Evolutionary conservation across 108 stramenopile species (phyloP), one percentile per base, ranked within the genome.

Genomic region (Phaeodactylum tricornutum): DNA sequence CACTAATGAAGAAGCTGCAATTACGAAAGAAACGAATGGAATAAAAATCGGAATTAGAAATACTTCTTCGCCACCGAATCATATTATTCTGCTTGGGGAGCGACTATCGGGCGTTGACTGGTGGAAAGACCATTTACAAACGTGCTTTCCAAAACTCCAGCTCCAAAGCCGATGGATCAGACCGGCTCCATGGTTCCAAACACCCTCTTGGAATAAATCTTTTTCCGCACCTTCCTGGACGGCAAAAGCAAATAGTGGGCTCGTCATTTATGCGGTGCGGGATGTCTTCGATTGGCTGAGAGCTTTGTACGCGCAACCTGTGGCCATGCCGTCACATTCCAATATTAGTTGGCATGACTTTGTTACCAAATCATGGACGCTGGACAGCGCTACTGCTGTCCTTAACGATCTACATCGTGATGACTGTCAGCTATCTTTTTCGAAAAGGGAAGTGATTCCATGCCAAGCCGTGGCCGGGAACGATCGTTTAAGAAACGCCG

Each of bases 231-330:
- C n/a, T n/a, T n/a, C n/a, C n/a, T n/a, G n/a, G n/a, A n/a, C n/a
- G n/a, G n/a, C n/a, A n/a, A n/a, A n/a, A n/a, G n/a, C n/a, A n/a
- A n/a, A n/a, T n/a, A n/a, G n/a, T n/a, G n/a, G n/a, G n/a, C n/a
- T n/a, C n/a, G n/a, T n/a, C n/a, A n/a, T n/a, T n/a, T n/a, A n/a
- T n/a, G n/a, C n/a, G n/a, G n/a, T 68, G 24, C 55, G 67, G 17
- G 55, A 68, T 43, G 57, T 57, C 36, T 62, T 55, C 21, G 48
- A 60, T 28, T 63, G 67, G 67, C 49, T 62, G 14, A 62, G 63
- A 46, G 67, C 67, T 32, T 63, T 69, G 67, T 41, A 33, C 12
- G 45, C 46, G 28, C 41, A 32, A 16, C 47, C 59, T 15, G 55
- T 56, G 14, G 36, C 37, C 22, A 31, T 55, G 2, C 55, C 44